phyloP scores from a whole-genome alignment of 805 yeast species.

The Danielia reshetovae region DNA sequence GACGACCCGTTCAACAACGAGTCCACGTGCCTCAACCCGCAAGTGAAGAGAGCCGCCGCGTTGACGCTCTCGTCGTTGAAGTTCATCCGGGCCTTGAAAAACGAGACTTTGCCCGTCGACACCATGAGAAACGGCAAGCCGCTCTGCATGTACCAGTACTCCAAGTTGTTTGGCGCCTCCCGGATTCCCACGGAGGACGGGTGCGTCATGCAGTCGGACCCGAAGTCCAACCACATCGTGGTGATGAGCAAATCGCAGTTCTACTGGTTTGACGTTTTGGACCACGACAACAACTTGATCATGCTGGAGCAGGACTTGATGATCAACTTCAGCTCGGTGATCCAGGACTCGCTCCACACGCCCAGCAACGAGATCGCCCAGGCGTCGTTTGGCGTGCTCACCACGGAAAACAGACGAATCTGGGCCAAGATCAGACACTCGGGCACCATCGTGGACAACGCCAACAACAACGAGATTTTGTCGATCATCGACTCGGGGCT shows the following conservation, averaged over 20 bases:
- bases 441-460: slow-evolving; percentile 35
- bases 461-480: slow-evolving; percentile 65
- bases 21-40: slow-evolving; percentile 43
- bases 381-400: slow-evolving; percentile 82
- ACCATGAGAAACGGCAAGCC: slow-evolving; percentile 55
- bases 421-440: slow-evolving; percentile 77
- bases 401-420: slow-evolving; percentile 82
- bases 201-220: slow-evolving; percentile 81
- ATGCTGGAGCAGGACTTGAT: slow-evolving; percentile 72
- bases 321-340: slow-evolving; percentile 68
- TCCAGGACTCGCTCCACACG: slow-evolving; percentile 62
- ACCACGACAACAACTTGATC: slow-evolving; percentile 64
- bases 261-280: slow-evolving; percentile 93
- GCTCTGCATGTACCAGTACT: slow-evolving; percentile 89
- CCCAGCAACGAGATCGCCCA: slow-evolving; percentile 59
- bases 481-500: slow-evolving; percentile 76
- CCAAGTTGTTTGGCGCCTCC: slow-evolving; percentile 80
- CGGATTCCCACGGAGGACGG: slow-evolving; percentile 79
- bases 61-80: slow-evolving; percentile 72
- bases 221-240: slow-evolving; percentile 71
- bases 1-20: slow-evolving; percentile 82
- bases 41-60: slow-evolving; percentile 77
- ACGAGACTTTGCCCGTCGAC: slow-evolving; percentile 72
- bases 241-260: slow-evolving; percentile 83
- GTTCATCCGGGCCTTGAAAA: slow-evolving; percentile 74